Evolutionary conservation across 2,329 filamentous ascomycete species (phyloP).

Genomic region (Coniosporium tulheliwenetii): DNA sequence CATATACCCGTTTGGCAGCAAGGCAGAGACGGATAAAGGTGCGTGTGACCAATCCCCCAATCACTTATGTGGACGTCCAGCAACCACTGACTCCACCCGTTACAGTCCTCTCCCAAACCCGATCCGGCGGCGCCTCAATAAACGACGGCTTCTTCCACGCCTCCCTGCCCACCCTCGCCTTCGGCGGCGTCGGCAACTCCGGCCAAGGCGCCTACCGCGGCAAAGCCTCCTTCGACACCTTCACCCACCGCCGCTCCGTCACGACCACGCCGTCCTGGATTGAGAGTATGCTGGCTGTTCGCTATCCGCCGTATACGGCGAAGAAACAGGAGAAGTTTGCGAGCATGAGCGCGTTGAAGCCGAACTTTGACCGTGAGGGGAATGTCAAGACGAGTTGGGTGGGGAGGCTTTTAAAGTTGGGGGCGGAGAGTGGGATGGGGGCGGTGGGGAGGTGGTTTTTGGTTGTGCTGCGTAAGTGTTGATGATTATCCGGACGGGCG

Average conservation of each 20-base stretch:
- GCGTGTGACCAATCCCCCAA: slow-evolving; percentile 12
- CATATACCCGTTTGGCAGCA: slow-evolving; percentile 72
- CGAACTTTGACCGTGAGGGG: slow-evolving; percentile 46
- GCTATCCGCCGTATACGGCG: slow-evolving; percentile 44
- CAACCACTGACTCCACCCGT: background rate
- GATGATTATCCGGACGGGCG: too few species aligned
- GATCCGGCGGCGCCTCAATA: slow-evolving; percentile 34
- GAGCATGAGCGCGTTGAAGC: slow-evolving; percentile 34
- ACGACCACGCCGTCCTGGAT: slow-evolving; percentile 51
- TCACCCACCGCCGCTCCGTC: slow-evolving; percentile 46
- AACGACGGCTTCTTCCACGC: slow-evolving; percentile 54
- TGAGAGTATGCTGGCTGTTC: slow-evolving; percentile 48
- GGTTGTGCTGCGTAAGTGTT: background rate
- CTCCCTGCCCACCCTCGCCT: slow-evolving; percentile 54
- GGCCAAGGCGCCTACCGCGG: slow-evolving; percentile 68
- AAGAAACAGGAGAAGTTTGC: slow-evolving; percentile 38
- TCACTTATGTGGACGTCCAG: background rate
- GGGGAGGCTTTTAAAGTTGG: slow-evolving; percentile 10
- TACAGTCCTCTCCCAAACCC: slow-evolving; percentile 28
- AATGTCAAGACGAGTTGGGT: slow-evolving; percentile 13
- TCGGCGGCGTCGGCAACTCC: slow-evolving; percentile 71
- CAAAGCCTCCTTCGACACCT: slow-evolving; percentile 53
- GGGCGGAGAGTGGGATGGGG: background rate
- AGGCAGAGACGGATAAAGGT: slow-evolving; percentile 62
- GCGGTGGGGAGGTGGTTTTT: background rate